phyloP scores from a whole-genome alignment of 371 early-diverging fungal genomes.

The Mucor ambiguus region DNA sequence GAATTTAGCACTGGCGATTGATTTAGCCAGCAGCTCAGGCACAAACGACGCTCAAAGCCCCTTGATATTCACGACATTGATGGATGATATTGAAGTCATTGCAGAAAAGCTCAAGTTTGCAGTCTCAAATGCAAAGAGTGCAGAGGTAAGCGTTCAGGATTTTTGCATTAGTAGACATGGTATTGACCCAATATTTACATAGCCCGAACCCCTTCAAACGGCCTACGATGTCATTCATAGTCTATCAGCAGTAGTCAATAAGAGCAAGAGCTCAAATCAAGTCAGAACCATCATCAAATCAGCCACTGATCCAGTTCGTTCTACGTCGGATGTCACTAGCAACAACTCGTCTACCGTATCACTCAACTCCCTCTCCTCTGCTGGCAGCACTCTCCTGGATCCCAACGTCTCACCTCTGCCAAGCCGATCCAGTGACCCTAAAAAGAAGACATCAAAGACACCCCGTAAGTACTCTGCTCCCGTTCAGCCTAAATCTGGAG shows the following conservation, averaged over 20 bases:
- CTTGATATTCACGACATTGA: constrained; percentile 38
- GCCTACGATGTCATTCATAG: constrained; percentile 46
- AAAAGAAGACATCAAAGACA: constrained; percentile 35
- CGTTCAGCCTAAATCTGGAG: constrained; percentile 46
- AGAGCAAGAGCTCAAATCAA: constrained; percentile 30
- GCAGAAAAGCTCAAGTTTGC: constrained; percentile 43
- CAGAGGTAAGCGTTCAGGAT: constrained; percentile 20
- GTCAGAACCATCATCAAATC: constrained; percentile 37
- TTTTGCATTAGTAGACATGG: background rate
- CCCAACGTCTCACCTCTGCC: background rate
- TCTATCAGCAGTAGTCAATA: constrained; percentile 39
- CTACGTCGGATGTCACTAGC: constrained; percentile 11
- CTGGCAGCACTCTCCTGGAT: background rate
- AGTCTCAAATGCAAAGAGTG: constrained; percentile 42
- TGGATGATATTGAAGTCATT: constrained; percentile 46
- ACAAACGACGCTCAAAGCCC: constrained; percentile 23
- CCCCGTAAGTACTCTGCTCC: constrained; percentile 38
- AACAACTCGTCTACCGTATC: constrained; percentile 10
- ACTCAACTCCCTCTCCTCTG: constrained; percentile 1
- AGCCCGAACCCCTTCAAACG: constrained; percentile 43
- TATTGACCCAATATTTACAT: background rate
- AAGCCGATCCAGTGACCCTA: constrained; percentile 15
- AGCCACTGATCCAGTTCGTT: constrained; percentile 26
- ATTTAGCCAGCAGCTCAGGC: constrained; percentile 19
- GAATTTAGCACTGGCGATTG: constrained; percentile 42